Conservation (phyloP, 2,329 filamentous ascomycete species). For the Fusarium mundagurra region DNA sequence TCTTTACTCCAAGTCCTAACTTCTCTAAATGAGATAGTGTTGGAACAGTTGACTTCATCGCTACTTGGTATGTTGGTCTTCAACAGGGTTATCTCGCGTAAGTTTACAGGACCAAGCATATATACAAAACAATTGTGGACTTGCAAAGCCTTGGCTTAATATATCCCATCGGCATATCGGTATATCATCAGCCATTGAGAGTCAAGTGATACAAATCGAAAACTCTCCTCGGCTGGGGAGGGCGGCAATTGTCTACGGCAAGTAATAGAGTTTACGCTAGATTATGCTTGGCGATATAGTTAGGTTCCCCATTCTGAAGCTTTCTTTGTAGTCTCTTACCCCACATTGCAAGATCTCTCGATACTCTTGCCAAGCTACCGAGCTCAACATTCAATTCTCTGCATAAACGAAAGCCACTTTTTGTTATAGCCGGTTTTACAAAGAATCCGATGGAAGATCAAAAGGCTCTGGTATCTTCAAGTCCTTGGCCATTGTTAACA, state of each 20-base stretch:
- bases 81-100: background rate
- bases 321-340: background rate
- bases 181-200: background rate
- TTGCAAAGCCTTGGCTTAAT: background rate
- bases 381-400: background rate
- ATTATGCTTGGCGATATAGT: background rate
- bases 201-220: background rate
- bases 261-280: background rate
- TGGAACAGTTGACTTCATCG: background rate
- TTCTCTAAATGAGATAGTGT: background rate
- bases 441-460: background rate
- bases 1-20: background rate
- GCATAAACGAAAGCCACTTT: rapidly evolving
- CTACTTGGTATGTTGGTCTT: background rate
- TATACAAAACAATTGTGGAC: no score
- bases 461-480: no score
- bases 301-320: background rate
- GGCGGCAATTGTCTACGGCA: background rate
- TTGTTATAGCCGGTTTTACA: rapidly evolving
- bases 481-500: background rate
- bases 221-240: background rate
- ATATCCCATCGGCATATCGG: background rate
- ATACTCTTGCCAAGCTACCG: background rate
- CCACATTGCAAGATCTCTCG: background rate
- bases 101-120: background rate